These are phyloP conservation scores for Trichoderma sp. DNA, from an alignment of 2,329 filamentous ascomycete species.

Conservation along the genomic window DNA sequence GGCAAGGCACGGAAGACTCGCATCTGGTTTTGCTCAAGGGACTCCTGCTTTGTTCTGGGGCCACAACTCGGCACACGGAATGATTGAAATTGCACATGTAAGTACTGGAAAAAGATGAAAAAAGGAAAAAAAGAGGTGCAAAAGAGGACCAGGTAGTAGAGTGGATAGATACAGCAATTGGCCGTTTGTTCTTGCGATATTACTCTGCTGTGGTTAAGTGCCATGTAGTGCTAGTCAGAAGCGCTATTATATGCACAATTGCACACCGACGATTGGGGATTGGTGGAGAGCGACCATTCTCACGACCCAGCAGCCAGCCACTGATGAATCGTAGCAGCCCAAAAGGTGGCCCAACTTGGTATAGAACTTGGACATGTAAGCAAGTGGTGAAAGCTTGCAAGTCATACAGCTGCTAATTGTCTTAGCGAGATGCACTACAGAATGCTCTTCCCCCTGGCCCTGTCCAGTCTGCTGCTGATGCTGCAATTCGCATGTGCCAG, in stretches of 20 bases:
- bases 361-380: no score
- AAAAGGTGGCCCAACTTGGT: not conserved
- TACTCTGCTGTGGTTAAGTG: not conserved
- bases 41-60: not conserved
- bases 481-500: not conserved
- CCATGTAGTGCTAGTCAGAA: not conserved
- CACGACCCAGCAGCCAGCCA: not conserved
- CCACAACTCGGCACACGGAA: not conserved
- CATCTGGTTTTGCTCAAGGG: not conserved
- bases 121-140: not conserved
- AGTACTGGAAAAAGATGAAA: not conserved
- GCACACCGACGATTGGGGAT: constrained; percentile 13
- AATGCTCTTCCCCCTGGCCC: not conserved
- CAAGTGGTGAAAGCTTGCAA: not conserved
- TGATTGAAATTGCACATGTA: not conserved
- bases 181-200: no score
- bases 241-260: not conserved
- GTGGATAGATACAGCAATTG: not conserved
- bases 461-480: not conserved
- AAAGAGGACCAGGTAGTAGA: not conserved
- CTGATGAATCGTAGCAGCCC: constrained; percentile 1
- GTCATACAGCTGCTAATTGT: not conserved
- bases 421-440: constrained; percentile 6
- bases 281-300: constrained; percentile 11
- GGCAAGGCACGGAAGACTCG: constrained; percentile 23